phyloP scores from a whole-genome alignment of 2,329 filamentous ascomycete genomes.

The Byssoonygena ceratinophila region DNA sequence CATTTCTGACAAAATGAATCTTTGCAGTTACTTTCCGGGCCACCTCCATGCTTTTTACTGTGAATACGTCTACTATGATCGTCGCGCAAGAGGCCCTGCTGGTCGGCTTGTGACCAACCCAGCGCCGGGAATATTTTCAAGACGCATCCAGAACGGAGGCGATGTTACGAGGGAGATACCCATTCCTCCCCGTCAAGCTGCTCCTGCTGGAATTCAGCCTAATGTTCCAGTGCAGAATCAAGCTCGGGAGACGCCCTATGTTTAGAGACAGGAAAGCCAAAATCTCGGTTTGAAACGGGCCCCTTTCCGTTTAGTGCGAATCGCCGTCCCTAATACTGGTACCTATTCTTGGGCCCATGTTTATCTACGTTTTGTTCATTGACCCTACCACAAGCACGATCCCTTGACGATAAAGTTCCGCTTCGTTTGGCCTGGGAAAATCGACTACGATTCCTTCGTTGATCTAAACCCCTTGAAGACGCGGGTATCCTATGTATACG shows the following conservation, averaged over 20 bases:
- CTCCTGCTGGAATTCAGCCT: not conserved
- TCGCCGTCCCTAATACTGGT: not conserved
- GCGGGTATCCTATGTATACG: not conserved
- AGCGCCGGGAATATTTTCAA: conserved; percentile 33
- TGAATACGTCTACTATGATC: conserved; percentile 73
- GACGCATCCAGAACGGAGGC: conserved; percentile 32
- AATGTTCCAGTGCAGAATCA: conserved; percentile 8
- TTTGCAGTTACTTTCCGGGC: conserved; percentile 57
- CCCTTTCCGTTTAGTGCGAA: not conserved
- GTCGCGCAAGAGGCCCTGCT: conserved; percentile 31
- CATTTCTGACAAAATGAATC: not conserved
- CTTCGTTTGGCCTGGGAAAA: not conserved
- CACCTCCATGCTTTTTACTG: conserved; percentile 73
- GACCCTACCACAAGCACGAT: not conserved
- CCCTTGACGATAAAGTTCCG: not conserved
- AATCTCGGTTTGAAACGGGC: not conserved
- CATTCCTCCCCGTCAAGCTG: conserved; percentile 6
- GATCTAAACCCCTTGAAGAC: not conserved
- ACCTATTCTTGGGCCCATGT: not conserved
- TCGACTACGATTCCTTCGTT: not conserved
- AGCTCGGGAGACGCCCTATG: not conserved
- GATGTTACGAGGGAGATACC: conserved; percentile 20
- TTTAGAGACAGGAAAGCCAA: not conserved
- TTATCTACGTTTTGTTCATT: not conserved
- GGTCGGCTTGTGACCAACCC: conserved; percentile 18